These are phyloP conservation scores for Ophiostoma novo-ulmi DNA, from an alignment of 2,329 filamentous ascomycete species.

Conservation along the genomic window DNA sequence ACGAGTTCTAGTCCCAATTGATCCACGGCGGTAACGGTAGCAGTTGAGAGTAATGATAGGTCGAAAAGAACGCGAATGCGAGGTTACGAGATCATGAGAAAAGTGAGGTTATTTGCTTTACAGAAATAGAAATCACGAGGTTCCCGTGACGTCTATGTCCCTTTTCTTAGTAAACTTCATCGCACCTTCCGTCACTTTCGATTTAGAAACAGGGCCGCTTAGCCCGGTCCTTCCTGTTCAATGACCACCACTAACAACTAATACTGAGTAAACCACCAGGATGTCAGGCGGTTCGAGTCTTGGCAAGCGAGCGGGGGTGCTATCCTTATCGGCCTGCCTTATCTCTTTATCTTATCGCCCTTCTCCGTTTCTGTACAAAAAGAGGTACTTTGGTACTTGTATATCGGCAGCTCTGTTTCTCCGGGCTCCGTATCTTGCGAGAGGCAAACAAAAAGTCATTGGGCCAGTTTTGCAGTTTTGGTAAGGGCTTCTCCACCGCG, in stretches of 20 bases:
- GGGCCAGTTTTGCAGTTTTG: background rate
- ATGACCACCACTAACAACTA: background rate
- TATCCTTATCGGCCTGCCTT: background rate
- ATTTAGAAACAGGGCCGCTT: conserved; percentile 4
- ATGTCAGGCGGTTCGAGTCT: conserved; percentile 11
- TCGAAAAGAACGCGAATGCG: background rate
- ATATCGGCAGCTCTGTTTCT: conserved; percentile 14
- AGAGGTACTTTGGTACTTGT: background rate
- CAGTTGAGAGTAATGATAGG: background rate
- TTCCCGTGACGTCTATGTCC: background rate
- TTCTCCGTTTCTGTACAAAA: background rate
- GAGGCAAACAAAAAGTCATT: background rate
- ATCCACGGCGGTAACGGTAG: background rate
- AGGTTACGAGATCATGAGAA: background rate
- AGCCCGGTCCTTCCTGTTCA: conserved; percentile 10
- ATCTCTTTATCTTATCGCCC: background rate
- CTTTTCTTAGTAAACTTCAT: background rate
- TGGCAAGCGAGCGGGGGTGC: conserved; percentile 9
- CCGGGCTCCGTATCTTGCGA: conserved; percentile 9
- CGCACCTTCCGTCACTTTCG: conserved; percentile 4
- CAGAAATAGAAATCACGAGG: background rate
- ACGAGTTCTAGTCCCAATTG: background rate
- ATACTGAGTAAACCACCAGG: background rate
- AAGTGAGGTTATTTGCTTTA: background rate
- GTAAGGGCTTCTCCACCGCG: conserved; percentile 24